A percentile compares a stretch with the other conserved stretches of the same genome.
phyloP scores from a whole-genome alignment of 2,329 filamentous ascomycete species.

The Xylaria sp. region DNA sequence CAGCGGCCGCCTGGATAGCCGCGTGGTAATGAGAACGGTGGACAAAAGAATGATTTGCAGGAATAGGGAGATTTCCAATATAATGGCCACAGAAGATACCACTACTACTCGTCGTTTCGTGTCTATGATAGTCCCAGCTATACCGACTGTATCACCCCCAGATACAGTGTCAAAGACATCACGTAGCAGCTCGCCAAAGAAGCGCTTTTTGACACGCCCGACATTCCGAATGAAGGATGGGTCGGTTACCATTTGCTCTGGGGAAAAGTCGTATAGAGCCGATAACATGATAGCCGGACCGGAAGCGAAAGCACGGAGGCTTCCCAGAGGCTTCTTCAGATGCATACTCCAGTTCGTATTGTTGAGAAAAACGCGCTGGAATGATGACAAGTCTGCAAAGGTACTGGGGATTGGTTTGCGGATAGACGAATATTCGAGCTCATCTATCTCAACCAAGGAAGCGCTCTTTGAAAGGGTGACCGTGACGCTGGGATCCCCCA shows the following conservation, averaged over 20 bases:
- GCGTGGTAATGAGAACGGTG: slow-evolving; percentile 28
- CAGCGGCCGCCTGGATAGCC: slow-evolving; percentile 31
- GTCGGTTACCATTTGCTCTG: slow-evolving; percentile 21
- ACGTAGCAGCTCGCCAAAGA: slow-evolving; percentile 31
- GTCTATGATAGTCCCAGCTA: not conserved
- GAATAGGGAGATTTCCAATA: slow-evolving; percentile 27
- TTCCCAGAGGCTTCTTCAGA: slow-evolving; percentile 13
- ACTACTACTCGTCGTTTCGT: slow-evolving; percentile 33
- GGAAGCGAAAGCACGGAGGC: slow-evolving; percentile 11
- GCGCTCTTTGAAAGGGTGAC: slow-evolving; percentile 19
- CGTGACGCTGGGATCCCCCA: slow-evolving; percentile 24
- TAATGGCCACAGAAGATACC: slow-evolving; percentile 32
- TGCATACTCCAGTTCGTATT: slow-evolving; percentile 30
- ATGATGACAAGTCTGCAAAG: slow-evolving; percentile 24
- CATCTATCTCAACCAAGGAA: slow-evolving; percentile 30
- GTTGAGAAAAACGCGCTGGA: slow-evolving; percentile 28
- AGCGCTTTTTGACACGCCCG: slow-evolving; percentile 29
- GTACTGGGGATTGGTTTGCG: slow-evolving; percentile 21
- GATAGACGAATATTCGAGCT: slow-evolving; percentile 24
- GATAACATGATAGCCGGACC: slow-evolving; percentile 13
- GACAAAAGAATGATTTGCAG: slow-evolving; percentile 28
- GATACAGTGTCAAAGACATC: slow-evolving; percentile 28
- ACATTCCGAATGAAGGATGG: slow-evolving; percentile 10
- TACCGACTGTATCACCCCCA: not conserved
- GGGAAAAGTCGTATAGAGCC: slow-evolving; percentile 29